Evolutionary conservation across 2,329 filamentous ascomycete species (phyloP), one percentile per base, ranked within the genome.

Genomic region (Alternaria triticina): DNA sequence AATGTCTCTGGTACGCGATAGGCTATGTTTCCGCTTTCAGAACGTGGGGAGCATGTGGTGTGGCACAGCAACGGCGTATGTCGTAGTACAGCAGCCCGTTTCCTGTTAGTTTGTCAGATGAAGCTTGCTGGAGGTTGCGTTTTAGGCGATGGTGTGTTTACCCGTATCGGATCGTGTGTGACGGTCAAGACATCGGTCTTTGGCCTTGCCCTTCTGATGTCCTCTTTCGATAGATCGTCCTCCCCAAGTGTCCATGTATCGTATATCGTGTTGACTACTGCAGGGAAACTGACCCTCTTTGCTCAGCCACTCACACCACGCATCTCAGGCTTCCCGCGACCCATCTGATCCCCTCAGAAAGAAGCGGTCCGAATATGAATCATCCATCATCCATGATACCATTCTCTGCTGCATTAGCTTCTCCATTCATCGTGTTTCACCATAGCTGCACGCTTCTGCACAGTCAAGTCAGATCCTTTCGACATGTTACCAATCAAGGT

Each of bases 21-120:
- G 49, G 49, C 49, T 52, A 52, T 52, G 49, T 52, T 52, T 52
- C 49, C 30, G 49, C 49, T 52, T 40, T 52, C 28, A 40, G 49
- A 52, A 52, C 30, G 49, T 52, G 49, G 30, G 30, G 49, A 52
- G 49, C 49, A 52, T 52, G 20, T 40, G 49, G 49, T 52, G 49
- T 52, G 49, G 30, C 49, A 52, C 49, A 52, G 17, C 30, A 52
- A 52, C 49, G 49, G 28, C 49, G 22, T 25, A 33, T 52, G 30
- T 52, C 30, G 20, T 52, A 36, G 20, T 52, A 25, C 49, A 40
- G 17, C 49, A 17, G 30, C 49, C 49, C 49, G 20, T 25, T 40
- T 52, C 23, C n/a, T 30, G 49, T 30, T 33, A 23, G 49, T 15
- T 52, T 52, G 49, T 52, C 49, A 40, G 49, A 52, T 40, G 28